phyloP scores from a whole-genome alignment of 1,284 basidiomycete genomes.

The Rhizoctonia solani region DNA sequence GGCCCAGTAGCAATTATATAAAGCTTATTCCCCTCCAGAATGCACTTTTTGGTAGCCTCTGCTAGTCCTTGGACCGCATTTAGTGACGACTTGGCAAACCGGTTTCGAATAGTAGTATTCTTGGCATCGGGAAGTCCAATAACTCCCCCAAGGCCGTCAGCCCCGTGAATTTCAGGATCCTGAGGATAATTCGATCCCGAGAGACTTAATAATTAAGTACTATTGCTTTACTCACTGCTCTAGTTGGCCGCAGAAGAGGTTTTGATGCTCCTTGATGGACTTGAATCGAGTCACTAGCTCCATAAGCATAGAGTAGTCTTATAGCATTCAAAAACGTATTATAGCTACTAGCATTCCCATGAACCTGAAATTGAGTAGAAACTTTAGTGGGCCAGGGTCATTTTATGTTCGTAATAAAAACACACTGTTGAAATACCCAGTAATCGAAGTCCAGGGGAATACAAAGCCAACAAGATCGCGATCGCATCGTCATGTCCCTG shows the following conservation, averaged over 20 bases:
- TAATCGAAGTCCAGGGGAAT: constrained; percentile 63
- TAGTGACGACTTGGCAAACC: constrained; percentile 51
- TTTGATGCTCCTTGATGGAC: constrained; percentile 69
- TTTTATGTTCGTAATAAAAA: neutral
- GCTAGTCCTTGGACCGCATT: constrained; percentile 69
- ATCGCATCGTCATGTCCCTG: constrained; percentile 86
- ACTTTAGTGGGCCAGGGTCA: no score
- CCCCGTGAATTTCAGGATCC: constrained; percentile 73
- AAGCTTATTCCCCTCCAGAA: constrained; percentile 51
- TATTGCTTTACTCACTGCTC: constrained; percentile 48
- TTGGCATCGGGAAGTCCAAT: constrained; percentile 63
- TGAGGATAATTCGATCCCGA: neutral
- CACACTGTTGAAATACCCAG: constrained; percentile 79
- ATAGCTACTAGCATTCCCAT: constrained; percentile 70
- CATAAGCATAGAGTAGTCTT: constrained; percentile 70
- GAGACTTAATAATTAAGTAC: neutral
- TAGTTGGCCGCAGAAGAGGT: constrained; percentile 60
- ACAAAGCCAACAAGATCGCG: constrained; percentile 73
- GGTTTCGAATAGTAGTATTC: constrained; percentile 52
- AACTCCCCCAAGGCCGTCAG: constrained; percentile 78
- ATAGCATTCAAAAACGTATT: constrained; percentile 73
- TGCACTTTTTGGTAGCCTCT: constrained; percentile 50
- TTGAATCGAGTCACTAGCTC: constrained; percentile 57
- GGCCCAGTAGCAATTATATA: constrained; percentile 75
- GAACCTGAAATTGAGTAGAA: constrained; percentile 69